A percentile compares a stretch with the other conserved stretches of the same genome.
Evolutionary conservation across 1,284 basidiomycete species (phyloP).

Genomic region (Cryptococcus amylolentus): DNA sequence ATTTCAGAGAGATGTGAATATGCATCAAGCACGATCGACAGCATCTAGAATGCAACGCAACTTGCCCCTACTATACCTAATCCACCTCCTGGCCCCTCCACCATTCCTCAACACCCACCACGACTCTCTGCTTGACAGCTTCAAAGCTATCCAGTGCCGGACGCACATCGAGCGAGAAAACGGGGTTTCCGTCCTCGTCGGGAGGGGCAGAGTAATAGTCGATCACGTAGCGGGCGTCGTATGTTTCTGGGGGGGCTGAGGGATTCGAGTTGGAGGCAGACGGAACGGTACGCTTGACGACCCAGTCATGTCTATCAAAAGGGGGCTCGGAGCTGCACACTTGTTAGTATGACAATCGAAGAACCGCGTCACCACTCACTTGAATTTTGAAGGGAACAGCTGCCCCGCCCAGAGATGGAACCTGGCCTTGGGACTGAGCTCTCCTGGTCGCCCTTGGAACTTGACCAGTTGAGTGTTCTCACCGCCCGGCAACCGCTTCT

Average conservation of each 20-base stretch:
- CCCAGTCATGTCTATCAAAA: constrained; percentile 99
- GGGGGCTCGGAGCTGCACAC: constrained; percentile 73
- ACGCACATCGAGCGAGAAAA: constrained; percentile 86
- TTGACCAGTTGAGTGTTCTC: constrained; percentile 64
- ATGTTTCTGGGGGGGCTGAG: constrained; percentile 57
- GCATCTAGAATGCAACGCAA: no score
- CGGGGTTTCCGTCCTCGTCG: constrained; percentile 79
- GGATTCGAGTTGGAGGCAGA: constrained; percentile 8
- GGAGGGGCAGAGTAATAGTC: constrained; percentile 91
- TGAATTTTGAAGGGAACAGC: constrained; percentile 83
- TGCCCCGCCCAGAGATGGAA: constrained; percentile 79
- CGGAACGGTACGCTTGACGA: constrained; percentile 63
- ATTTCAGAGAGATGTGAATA: no score
- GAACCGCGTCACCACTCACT: constrained; percentile 55
- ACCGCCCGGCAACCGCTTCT: constrained; percentile 60
- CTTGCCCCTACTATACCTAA: constrained; percentile 3
- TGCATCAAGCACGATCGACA: no score
- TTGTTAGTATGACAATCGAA: background rate
- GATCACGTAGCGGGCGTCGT: constrained; percentile 80
- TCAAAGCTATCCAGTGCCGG: constrained; percentile 78
- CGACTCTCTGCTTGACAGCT: constrained; percentile 67
- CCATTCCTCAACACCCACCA: constrained; percentile 69
- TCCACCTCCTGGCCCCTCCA: constrained; percentile 39
- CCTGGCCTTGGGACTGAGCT: constrained; percentile 74
- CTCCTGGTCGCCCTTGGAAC: constrained; percentile 87